Evolutionary conservation across 768 basidiomycete genomes (phyloP).

Genomic region (Hysterangium stoloniferum): DNA sequence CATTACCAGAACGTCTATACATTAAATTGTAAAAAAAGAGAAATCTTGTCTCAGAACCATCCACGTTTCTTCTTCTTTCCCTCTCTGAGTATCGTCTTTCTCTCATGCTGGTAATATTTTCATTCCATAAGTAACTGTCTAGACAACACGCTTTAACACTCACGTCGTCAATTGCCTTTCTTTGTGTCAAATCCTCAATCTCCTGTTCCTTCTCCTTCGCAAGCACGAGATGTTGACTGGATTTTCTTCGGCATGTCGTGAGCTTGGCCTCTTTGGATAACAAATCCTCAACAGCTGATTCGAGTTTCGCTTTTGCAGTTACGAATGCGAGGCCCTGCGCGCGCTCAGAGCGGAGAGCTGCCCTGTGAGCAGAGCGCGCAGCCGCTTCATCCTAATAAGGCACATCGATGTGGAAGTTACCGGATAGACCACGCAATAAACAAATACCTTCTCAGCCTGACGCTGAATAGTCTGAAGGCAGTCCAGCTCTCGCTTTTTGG

Average conservation of each 20-base stretch:
- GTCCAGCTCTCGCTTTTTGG: neutral
- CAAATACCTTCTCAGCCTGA: neutral
- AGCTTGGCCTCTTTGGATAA: slow-evolving; percentile 39
- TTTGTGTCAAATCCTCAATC: slow-evolving; percentile 55
- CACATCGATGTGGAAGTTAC: too few relatives aligned
- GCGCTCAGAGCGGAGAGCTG: slow-evolving; percentile 48
- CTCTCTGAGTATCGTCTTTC: too few relatives aligned
- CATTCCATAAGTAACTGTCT: too few relatives aligned
- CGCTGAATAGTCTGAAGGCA: neutral
- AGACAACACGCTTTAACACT: too few relatives aligned
- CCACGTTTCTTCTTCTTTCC: too few relatives aligned
- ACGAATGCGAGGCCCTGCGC: slow-evolving; percentile 55
- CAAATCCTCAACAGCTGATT: slow-evolving; percentile 42
- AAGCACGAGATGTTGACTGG: slow-evolving; percentile 49
- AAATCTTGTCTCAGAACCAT: too few relatives aligned
- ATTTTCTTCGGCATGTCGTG: slow-evolving; percentile 43
- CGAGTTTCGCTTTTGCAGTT: slow-evolving; percentile 53
- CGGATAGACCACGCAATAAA: too few relatives aligned
- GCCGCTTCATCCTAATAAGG: slow-evolving; percentile 54
- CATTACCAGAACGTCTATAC: too few relatives aligned
- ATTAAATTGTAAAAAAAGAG: too few relatives aligned
- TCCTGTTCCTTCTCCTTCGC: slow-evolving; percentile 68
- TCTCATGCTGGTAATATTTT: too few relatives aligned
- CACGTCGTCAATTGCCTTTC: slow-evolving; percentile 62
- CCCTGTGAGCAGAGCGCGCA: slow-evolving; percentile 45